phyloP scores from a whole-genome alignment of 768 basidiomycete species.

The Leccinellum albellum region DNA sequence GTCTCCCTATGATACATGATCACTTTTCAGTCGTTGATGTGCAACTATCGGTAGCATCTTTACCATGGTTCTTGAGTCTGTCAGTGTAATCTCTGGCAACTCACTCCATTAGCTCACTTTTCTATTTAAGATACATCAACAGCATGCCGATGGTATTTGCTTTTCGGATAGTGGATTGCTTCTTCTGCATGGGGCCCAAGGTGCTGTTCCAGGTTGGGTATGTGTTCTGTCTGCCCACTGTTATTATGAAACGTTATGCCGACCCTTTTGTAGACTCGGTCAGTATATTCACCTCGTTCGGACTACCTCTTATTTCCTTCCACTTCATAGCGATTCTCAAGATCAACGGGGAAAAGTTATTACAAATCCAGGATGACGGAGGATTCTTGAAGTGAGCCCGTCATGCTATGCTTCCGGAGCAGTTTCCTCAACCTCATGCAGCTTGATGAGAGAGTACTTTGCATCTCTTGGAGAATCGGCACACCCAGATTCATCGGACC shows the following conservation, averaged over 20 bases:
- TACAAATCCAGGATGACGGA: conserved; percentile 95
- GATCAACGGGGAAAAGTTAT: conserved; percentile 90
- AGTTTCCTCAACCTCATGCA: conserved; percentile 25
- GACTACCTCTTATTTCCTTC: conserved; percentile 10
- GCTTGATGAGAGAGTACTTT: conserved; percentile 95
- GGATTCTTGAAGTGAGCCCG: conserved; percentile 82
- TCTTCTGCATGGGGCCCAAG: conserved; percentile 98
- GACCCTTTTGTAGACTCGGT: conserved; percentile 48
- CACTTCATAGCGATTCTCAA: conserved; percentile 80
- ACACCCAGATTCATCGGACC: conserved; percentile 83
- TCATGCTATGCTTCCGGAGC: not conserved
- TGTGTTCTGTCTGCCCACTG: conserved; percentile 7
- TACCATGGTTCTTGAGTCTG: conserved; percentile 98
- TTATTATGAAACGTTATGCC: conserved; percentile 1
- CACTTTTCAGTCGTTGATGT: conserved; percentile 91
- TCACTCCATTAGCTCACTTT: not conserved
- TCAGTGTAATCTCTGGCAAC: conserved; percentile 43
- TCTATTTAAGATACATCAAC: conserved; percentile 66
- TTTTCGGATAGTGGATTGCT: conserved; percentile 95
- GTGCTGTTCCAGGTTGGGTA: conserved; percentile 98
- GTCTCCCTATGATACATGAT: conserved; percentile 90
- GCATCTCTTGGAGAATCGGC: conserved; percentile 90
- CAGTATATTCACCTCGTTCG: conserved; percentile 23
- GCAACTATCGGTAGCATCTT: conserved; percentile 91
- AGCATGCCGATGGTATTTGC: conserved; percentile 98